A percentile compares a stretch with the other conserved stretches of the same genome.
phyloP scores from a whole-genome alignment of 1,139 yeast genomes.

The Hemisphaericaspora xylofermentans region DNA sequence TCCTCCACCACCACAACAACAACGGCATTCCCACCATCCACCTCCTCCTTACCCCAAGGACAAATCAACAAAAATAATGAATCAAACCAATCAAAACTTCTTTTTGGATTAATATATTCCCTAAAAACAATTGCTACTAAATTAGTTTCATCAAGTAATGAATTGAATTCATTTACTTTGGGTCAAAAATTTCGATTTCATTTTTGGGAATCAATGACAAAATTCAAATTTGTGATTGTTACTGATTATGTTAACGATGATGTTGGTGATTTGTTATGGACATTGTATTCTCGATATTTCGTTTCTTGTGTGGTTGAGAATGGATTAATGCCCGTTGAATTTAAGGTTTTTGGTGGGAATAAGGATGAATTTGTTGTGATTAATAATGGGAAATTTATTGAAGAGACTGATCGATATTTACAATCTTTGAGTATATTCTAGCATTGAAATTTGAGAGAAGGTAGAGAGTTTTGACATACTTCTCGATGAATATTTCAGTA shows the following conservation, averaged over 20 bases:
- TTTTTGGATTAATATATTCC: constrained; percentile 87
- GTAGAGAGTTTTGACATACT: not conserved
- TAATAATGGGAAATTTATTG: constrained; percentile 43
- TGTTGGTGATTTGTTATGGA: constrained; percentile 58
- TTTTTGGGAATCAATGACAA: constrained; percentile 75
- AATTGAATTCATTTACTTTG: constrained; percentile 66
- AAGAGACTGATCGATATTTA: constrained; percentile 41
- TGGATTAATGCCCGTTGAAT: constrained; percentile 54
- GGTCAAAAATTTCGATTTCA: constrained; percentile 70
- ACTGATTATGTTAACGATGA: constrained; percentile 68
- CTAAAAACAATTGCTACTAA: constrained; percentile 72
- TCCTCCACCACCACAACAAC: not conserved
- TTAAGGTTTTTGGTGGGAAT: constrained; percentile 27
- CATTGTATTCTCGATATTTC: constrained; percentile 67
- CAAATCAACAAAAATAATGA: constrained; percentile 55
- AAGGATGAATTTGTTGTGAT: constrained; percentile 27
- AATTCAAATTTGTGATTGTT: constrained; percentile 70
- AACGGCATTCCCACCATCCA: not conserved
- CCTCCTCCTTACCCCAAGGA: constrained; percentile 25
- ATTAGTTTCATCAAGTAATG: constrained; percentile 50
- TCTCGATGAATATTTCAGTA: too few relatives aligned
- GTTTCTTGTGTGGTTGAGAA: constrained; percentile 71
- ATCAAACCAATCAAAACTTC: constrained; percentile 68
- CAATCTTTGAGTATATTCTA: constrained; percentile 26
- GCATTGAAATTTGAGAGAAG: constrained; percentile 1